Evolutionary conservation across 371 early-diverging fungal genomes (phyloP), one percentile per base, ranked within the genome.

Genomic region (Basidiobolus meristosporus): DNA sequence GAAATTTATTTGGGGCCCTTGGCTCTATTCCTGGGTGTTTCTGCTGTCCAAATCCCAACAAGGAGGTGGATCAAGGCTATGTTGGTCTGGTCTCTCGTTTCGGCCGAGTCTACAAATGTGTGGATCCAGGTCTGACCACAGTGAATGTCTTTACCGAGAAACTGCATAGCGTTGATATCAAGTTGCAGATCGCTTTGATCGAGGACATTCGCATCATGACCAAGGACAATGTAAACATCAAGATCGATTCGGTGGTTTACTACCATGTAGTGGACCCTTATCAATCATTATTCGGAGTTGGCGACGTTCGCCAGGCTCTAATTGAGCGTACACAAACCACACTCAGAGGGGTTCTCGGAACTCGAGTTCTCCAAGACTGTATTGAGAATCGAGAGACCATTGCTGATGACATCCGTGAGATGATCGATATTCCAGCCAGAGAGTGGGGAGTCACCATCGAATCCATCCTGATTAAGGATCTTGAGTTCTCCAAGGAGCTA

Each of bases 331-430:
- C 81, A n/a, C 74, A 78, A 48, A 83, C 83, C 0, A 81, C 85
- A 0, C 45, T 83, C 29, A 57, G 84, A 20, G 70, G 73, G 20
- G 68, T 71, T 14, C 52, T 77, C n/a, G 82, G 82, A 18, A 57
- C 68, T 0, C 66, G 68, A 19, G 50, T 56, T 7, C 51, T 61
- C 21, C 77, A 71, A 62, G 90, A 85, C 36, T 62, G 67, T 48
- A 76, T 91, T 40, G 91, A 89, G 54, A 82, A 90, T 55, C 63
- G 92, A 20, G 86, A 88, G 39, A 64, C 71, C 0, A 71, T 92
- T 38, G 65, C 7, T 54, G 51, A 23, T 59, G 66, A n/a, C n/a
- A n/a, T n/a, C n/a, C n/a, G n/a, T n/a, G n/a, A n/a, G n/a, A n/a
- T n/a, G n/a, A n/a, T n/a, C 42, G 66, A 69, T 41, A 54, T 34